Percentiles rank a stretch among this genome's conserved stretches.
phyloP scores from a whole-genome alignment of 257 asterid genomes.

The Solanum pimpinellifolium region DNA sequence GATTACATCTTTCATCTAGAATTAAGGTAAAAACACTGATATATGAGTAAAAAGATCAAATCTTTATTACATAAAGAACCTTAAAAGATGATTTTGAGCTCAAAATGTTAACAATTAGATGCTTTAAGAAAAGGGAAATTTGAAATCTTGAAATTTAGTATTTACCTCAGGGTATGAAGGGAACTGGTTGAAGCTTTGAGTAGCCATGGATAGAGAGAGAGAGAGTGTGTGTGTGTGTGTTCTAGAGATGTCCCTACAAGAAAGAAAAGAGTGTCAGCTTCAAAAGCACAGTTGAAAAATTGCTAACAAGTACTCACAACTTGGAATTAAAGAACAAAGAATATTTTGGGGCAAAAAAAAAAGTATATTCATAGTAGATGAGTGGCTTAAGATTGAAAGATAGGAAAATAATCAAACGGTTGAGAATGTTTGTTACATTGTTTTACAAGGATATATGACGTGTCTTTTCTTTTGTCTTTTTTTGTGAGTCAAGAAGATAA shows the following conservation, averaged over 20 bases:
- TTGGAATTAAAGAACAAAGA: background rate
- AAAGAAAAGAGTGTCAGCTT: constrained; percentile 1
- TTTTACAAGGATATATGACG: constrained; percentile 15
- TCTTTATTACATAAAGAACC: background rate
- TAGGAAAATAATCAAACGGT: background rate
- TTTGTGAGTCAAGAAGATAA: background rate
- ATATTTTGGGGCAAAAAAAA: background rate
- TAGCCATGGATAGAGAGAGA: constrained; percentile 36
- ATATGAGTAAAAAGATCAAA: background rate
- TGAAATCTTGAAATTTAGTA: background rate
- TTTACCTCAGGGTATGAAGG: constrained; percentile 65
- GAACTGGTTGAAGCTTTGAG: constrained; percentile 36
- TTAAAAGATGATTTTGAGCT: background rate
- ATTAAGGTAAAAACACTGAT: background rate
- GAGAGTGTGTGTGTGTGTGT: background rate
- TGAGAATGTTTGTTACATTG: background rate
- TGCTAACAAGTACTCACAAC: background rate
- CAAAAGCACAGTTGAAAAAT: constrained; percentile 1
- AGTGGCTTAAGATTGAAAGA: constrained; percentile 5
- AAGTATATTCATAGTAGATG: background rate
- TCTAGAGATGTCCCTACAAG: background rate
- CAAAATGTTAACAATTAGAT: background rate
- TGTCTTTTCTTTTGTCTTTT: background rate
- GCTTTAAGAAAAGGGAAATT: background rate
- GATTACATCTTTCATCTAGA: background rate